Percentiles rank a stretch among this genome's conserved stretches.
These are phyloP conservation scores for Cydonia oblonga DNA, from an alignment of 331 rosid genomes.

Conservation along the genomic window DNA sequence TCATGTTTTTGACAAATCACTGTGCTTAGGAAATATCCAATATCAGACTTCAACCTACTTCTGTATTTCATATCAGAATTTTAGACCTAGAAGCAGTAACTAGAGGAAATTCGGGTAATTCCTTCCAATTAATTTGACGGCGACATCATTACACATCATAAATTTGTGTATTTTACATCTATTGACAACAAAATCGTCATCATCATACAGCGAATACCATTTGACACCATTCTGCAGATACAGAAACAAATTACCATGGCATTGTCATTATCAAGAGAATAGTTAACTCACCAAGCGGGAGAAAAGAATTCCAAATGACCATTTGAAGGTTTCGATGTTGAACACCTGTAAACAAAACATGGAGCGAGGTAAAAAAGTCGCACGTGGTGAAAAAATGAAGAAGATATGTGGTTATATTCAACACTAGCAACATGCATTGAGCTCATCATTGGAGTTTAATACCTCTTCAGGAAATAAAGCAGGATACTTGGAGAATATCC, in stretches of 20 bases:
- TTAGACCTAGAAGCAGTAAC: too few relatives aligned
- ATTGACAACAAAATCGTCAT: not conserved
- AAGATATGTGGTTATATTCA: not conserved
- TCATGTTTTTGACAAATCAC: conserved; percentile 3
- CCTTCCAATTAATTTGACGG: too few relatives aligned
- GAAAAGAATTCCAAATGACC: conserved; percentile 99
- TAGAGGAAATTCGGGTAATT: too few relatives aligned
- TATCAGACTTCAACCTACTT: not conserved
- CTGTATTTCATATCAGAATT: not conserved
- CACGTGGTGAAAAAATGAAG: conserved; percentile 5
- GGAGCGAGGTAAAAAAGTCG: conserved; percentile 4
- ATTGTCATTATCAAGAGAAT: not conserved
- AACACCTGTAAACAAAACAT: conserved; percentile 58
- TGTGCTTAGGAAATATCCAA: conserved; percentile 1
- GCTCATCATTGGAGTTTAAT: not conserved
- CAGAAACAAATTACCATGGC: not conserved
- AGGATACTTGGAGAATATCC: conserved; percentile 86
- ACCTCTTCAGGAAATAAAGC: conserved; percentile 90
- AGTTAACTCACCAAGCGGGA: conserved; percentile 78
- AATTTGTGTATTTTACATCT: not conserved
- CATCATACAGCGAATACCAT: not conserved
- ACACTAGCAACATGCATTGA: not conserved
- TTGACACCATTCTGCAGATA: not conserved
- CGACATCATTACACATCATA: too few relatives aligned
- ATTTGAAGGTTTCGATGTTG: conserved; percentile 80